Evolutionary conservation across 2,329 filamentous ascomycete species (phyloP).

Genomic region (Epichloe elymi): DNA sequence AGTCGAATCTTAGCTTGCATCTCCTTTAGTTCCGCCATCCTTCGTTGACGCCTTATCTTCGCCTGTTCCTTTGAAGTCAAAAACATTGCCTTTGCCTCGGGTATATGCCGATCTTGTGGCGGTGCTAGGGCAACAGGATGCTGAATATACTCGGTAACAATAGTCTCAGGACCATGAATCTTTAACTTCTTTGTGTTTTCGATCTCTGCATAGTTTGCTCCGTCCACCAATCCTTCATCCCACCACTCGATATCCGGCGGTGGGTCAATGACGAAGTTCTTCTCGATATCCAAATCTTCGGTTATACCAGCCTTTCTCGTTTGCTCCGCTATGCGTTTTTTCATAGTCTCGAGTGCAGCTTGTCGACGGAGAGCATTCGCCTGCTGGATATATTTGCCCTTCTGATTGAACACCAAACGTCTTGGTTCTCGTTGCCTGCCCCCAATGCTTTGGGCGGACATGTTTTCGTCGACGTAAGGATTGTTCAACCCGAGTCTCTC

Average conservation of each 20-base stretch:
- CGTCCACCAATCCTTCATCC: conserved; percentile 78
- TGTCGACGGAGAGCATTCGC: conserved; percentile 80
- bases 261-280: conserved; percentile 70
- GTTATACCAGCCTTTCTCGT: conserved; percentile 87
- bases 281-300: conserved; percentile 79
- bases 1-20: conserved; percentile 91
- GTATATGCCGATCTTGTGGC: conserved; percentile 73
- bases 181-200: conserved; percentile 54
- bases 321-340: conserved; percentile 84
- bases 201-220: conserved; percentile 59
- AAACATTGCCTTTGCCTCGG: conserved; percentile 77
- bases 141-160: conserved; percentile 83
- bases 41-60: conserved; percentile 76
- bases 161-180: conserved; percentile 64
- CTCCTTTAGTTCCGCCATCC: conserved; percentile 90
- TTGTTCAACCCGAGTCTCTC: conserved; percentile 32
- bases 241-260: conserved; percentile 94
- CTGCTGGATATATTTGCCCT: conserved; percentile 94
- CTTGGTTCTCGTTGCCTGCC: conserved; percentile 55
- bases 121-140: conserved; percentile 86
- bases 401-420: conserved; percentile 79
- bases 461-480: conserved; percentile 67
- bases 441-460: conserved; percentile 44
- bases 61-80: conserved; percentile 83
- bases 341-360: conserved; percentile 83